Evolutionary conservation across 371 early-diverging fungal genomes (phyloP), one percentile per base, ranked within the genome.

Genomic region (Basidiobolus meristosporus): DNA sequence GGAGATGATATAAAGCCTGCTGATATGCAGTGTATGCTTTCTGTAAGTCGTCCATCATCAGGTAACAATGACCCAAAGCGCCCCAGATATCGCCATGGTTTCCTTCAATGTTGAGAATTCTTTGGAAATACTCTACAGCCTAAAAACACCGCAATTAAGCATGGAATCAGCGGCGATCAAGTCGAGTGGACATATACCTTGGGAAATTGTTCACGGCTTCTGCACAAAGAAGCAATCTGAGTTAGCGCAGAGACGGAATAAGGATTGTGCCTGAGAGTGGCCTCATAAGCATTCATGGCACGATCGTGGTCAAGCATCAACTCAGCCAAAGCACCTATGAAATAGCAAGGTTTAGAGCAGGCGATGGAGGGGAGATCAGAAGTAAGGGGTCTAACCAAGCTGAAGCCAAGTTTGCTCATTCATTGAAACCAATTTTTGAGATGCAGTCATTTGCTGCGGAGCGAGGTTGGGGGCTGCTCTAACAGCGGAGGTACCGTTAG

Each of bases 11-110:
- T 9, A 95, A 62, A 4, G 96, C 96, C 51, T 88, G 83, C 61
- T 92, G 92, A 42, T 92, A 95, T 7, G 91, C 86, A 31, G 70
- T 67, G 51, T 87, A 91, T 1, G 97, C 91, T 51, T 86, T 79
- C 42, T 83, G 86, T 33, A 93, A 62, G 40, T 92, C 82, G 50
- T 89, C 91, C 67, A 79, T 70, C 89, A 87, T 83, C 39, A 92
- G 60, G 55, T 86, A 87, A 56, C 89, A 89, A 56, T 91, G 88
- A 15, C 89, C 90, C 20, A 91, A 63, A 5, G 84, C 80, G 9
- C 84, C 89, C 91, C 91, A 90, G 19, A 81, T 75, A 40, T 91
- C 89, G 15, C 92, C 93, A 51, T 86, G 85, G 31, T 55, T 58
- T 26, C 63, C 64, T 46, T 90, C 80, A 28, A 90, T 76, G 41